Evolutionary conservation across 2,329 filamentous ascomycete species (phyloP), one percentile per base, ranked within the genome.

Genomic region (Mariannaea elegans): DNA sequence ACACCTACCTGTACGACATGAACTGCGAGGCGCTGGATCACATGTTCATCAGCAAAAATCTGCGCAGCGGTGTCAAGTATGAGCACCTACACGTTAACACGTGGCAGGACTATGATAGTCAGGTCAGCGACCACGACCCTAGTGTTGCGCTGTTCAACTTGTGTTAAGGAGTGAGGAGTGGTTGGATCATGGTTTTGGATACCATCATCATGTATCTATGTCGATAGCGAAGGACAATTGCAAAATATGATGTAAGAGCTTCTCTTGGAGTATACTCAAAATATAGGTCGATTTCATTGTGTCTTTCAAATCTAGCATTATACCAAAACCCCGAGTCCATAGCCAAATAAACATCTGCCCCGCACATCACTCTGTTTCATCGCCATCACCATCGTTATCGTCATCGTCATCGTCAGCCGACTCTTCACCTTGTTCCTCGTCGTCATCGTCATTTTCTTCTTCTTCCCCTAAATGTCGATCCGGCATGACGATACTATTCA

Each of bases 401-500:
- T 60, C 42, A 14, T 65, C 56, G 5, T 52, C 58, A 2, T 55
- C 60, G 2, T 46, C 48, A 4, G 12, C 23, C 12, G 24, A 47
- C 3, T 56, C 61, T 12, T 48, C 55, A 8, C 62, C 59, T 3
- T 64, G 62, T 0, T 66, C 63, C 0, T 61, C 62, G 2, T 61
- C 73, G 0, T 73, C 74, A 0, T 75, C 77, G 0, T 76, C 76
- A 5, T 76, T 77, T 10, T 73, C 73, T 8, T 72, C 72, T 13
- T 78, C 82, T 5, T 73, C 38, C 12, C 72, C 74, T 2, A 81
- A n/a, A n/a, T n/a, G n/a, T n/a, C n/a, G 82, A 71, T 93, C 90
- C 3, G 90, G 90, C 89, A 91, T 91, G 58, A 92, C 88, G 41
- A 91, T 82, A 59, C 82, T 85, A 70, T 93, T 93, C 61, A 93